phyloP scores from a whole-genome alignment of 2,329 filamentous ascomycete species.

The Phyllosticta ampelicida region DNA sequence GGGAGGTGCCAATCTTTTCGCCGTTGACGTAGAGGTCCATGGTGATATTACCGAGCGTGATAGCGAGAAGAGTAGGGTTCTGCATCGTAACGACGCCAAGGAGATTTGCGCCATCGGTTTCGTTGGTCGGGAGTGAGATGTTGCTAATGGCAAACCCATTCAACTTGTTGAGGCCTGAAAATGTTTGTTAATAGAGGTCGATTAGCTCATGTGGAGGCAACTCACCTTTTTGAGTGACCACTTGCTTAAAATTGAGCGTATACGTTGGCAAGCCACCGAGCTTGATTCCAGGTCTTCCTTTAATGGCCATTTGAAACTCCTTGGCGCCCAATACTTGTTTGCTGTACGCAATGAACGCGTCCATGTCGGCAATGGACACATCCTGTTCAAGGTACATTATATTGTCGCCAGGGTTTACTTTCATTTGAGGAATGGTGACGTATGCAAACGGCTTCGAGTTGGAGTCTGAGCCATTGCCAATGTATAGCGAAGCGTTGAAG shows the following conservation, averaged over 20 bases:
- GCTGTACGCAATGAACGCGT: slow-evolving; percentile 41
- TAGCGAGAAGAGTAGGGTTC: slow-evolving; percentile 52
- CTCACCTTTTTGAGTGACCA: slow-evolving; percentile 46
- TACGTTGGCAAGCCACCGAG: slow-evolving; percentile 39
- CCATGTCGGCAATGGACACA: slow-evolving; percentile 32
- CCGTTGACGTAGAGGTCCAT: slow-evolving; percentile 49
- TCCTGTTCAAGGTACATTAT: slow-evolving; percentile 35
- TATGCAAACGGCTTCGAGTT: slow-evolving; percentile 30
- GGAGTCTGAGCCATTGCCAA: slow-evolving; percentile 25
- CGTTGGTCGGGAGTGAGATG: slow-evolving; percentile 19
- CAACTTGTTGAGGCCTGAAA: slow-evolving; percentile 48
- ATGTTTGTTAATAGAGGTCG: not conserved
- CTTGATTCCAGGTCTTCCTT: slow-evolving; percentile 43
- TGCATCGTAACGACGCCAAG: slow-evolving; percentile 48
- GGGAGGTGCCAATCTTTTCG: slow-evolving; percentile 43
- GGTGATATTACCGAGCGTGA: slow-evolving; percentile 56
- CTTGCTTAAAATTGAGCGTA: slow-evolving; percentile 45
- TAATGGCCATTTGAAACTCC: slow-evolving; percentile 38
- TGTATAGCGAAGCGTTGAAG: slow-evolving; percentile 42
- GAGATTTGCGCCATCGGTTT: slow-evolving; percentile 47
- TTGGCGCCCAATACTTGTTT: slow-evolving; percentile 39
- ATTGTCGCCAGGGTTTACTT: slow-evolving; percentile 23
- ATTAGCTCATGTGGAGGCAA: not conserved
- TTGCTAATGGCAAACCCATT: slow-evolving; percentile 39
- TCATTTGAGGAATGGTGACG: slow-evolving; percentile 35